These are phyloP conservation scores for Penicillium tannophilum DNA, from an alignment of 495 filamentous ascomycete species.

Conservation along the genomic window DNA sequence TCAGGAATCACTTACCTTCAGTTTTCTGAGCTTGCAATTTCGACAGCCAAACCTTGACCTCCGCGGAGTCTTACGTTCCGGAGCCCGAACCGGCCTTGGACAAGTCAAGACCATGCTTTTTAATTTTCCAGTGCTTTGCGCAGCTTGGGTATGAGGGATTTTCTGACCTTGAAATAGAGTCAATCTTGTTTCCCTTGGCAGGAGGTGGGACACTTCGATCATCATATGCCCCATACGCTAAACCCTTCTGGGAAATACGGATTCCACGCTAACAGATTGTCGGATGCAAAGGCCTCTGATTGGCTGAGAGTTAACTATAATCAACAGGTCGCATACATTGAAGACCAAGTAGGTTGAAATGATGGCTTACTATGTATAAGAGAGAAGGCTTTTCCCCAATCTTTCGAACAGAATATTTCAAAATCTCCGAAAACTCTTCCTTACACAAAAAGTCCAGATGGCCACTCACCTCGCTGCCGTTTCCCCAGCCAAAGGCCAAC, in stretches of 20 bases:
- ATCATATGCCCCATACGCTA: constrained; percentile 15
- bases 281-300: constrained; percentile 31
- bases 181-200: not conserved
- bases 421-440: too few species aligned
- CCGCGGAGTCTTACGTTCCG: constrained; percentile 13
- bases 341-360: not conserved
- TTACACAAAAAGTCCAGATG: constrained; percentile 25
- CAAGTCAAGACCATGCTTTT: constrained; percentile 22
- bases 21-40: constrained; percentile 52
- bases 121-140: constrained; percentile 5
- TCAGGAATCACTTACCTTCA: constrained; percentile 40
- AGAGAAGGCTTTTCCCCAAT: constrained; percentile 4
- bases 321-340: not conserved
- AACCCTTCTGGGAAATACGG: constrained; percentile 19
- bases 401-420: too few species aligned
- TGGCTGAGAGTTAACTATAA: constrained; percentile 20
- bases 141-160: constrained; percentile 18
- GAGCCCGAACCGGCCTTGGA: constrained; percentile 11
- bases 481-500: constrained; percentile 31
- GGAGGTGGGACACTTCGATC: not conserved
- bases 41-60: constrained; percentile 50
- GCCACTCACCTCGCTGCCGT: constrained; percentile 46
- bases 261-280: constrained; percentile 28
- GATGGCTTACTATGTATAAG: constrained; percentile 15
- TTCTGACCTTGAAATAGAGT: constrained; percentile 3